phyloP scores from a whole-genome alignment of 768 basidiomycete species.

The Rhodocollybia butyracea region DNA sequence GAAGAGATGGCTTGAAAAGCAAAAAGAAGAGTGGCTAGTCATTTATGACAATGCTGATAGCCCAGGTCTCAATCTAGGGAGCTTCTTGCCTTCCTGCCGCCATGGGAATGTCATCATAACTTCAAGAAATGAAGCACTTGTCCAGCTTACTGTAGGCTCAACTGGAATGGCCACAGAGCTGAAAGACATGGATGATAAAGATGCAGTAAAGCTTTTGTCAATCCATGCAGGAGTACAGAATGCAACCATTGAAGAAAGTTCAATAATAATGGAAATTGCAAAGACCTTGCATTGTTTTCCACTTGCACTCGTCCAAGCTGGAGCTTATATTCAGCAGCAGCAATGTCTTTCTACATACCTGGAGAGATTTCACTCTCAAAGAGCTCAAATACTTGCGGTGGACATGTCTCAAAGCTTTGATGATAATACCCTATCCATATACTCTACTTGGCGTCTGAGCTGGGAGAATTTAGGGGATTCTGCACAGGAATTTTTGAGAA shows the following conservation, averaged over 20 bases:
- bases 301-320: background rate
- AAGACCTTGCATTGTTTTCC: background rate
- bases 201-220: background rate
- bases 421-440: background rate
- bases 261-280: background rate
- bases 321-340: background rate
- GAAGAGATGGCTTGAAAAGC: background rate
- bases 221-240: background rate
- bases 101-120: conserved; percentile 9
- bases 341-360: background rate
- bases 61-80: background rate
- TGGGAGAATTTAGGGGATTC: background rate
- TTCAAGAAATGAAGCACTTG: background rate
- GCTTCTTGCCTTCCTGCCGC: background rate
- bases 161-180: background rate
- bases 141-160: background rate
- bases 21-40: conserved; percentile 8
- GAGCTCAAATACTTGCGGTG: background rate
- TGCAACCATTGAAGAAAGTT: background rate
- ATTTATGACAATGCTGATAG: conserved; percentile 10
- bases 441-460: background rate
- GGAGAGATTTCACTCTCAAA: background rate
- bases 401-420: background rate
- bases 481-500: background rate
- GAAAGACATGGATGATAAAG: background rate